Evolutionary conservation across 306 rosid species (phyloP).

Genomic region (Lotus japonicus): DNA sequence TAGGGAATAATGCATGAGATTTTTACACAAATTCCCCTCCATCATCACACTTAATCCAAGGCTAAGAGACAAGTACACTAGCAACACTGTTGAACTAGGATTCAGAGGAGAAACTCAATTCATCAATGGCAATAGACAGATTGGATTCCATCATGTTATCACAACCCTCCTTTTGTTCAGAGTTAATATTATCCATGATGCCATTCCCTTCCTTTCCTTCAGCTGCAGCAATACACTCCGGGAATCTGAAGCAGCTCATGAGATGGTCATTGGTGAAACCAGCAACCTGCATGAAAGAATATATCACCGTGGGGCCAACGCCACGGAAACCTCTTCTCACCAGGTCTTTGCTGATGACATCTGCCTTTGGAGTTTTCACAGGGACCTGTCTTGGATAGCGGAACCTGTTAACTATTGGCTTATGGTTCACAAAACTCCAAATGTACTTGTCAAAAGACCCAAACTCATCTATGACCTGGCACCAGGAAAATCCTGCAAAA

Average conservation of each 20-base stretch:
- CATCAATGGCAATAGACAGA: constrained; percentile 54
- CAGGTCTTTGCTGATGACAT: constrained; percentile 71
- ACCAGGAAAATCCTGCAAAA: constrained; percentile 51
- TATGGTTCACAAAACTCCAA: constrained; percentile 83
- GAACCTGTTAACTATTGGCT: constrained; percentile 60
- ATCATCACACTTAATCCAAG: constrained; percentile 29
- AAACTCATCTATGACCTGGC: constrained; percentile 72
- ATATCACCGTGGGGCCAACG: constrained; percentile 65
- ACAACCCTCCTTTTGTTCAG: constrained; percentile 20
- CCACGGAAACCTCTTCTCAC: constrained; percentile 78
- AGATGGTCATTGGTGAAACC: constrained; percentile 85
- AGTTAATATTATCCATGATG: constrained; percentile 22
- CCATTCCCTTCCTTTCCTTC: constrained; percentile 56
- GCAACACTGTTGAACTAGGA: constrained; percentile 16
- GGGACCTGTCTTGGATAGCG: constrained; percentile 79
- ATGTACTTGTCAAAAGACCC: constrained; percentile 72
- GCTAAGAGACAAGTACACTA: background rate
- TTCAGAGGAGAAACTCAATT: constrained; percentile 57
- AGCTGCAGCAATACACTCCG: constrained; percentile 48
- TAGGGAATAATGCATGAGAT: constrained; percentile 32
- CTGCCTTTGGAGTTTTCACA: constrained; percentile 75
- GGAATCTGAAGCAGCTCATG: constrained; percentile 68
- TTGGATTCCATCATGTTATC: constrained; percentile 37
- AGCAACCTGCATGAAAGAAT: constrained; percentile 78
- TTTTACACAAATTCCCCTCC: constrained; percentile 41